phyloP scores from a whole-genome alignment of 176 grass and related monocot genomes.

The Raddia distichophylla region DNA sequence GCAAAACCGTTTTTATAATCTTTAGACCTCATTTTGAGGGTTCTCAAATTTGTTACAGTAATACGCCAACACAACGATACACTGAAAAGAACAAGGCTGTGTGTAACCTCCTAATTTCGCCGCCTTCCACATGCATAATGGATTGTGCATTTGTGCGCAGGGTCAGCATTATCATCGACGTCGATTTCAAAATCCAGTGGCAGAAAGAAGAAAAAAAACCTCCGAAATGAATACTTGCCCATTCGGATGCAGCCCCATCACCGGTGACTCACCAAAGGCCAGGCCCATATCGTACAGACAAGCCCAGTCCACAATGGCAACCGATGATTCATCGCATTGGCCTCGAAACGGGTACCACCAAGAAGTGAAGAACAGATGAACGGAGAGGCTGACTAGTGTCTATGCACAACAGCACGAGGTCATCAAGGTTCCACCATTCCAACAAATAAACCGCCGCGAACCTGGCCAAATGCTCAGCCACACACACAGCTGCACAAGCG shows the following conservation, averaged over 20 bases:
- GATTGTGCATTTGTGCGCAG: background rate
- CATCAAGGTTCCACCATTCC: background rate
- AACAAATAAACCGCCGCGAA: background rate
- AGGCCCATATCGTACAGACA: background rate
- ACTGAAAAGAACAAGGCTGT: too few relatives aligned
- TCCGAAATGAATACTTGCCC: too few relatives aligned
- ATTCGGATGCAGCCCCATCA: too few relatives aligned
- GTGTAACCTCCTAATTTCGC: too few relatives aligned
- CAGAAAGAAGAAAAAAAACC: too few relatives aligned
- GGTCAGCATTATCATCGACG: background rate
- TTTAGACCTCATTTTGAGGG: too few relatives aligned
- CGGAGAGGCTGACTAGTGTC: too few relatives aligned
- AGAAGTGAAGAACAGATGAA: background rate
- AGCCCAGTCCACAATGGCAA: constrained; percentile 8
- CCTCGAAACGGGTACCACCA: background rate
- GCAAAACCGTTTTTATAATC: too few relatives aligned
- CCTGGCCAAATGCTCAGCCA: too few relatives aligned
- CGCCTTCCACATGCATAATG: background rate
- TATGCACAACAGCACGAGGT: constrained; percentile 35
- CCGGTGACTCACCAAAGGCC: background rate
- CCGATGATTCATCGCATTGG: background rate
- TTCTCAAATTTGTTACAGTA: too few relatives aligned
- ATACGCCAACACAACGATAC: too few relatives aligned
- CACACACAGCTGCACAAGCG: background rate
- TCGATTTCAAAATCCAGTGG: background rate